phyloP scores from a whole-genome alignment of 2,329 filamentous ascomycete genomes.

The Neopestalotiopsis rosae region DNA sequence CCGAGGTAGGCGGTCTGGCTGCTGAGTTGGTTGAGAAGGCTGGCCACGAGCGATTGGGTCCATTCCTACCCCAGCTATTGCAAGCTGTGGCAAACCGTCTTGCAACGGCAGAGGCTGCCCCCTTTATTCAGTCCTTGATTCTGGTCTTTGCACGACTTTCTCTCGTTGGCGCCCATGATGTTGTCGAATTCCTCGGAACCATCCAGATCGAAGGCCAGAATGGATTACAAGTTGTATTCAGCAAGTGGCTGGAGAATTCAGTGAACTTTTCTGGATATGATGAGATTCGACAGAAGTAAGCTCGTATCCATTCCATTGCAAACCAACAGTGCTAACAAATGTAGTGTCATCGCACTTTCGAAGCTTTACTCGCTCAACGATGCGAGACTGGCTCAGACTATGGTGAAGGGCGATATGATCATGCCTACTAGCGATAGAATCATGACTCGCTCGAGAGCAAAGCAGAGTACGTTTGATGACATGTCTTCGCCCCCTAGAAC shows the following conservation, averaged over 20 bases:
- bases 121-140: slow-evolving; percentile 94
- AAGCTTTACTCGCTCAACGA: slow-evolving; percentile 91
- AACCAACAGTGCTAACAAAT: slow-evolving; percentile 34
- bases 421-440: slow-evolving; percentile 81
- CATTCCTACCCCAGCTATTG: slow-evolving; percentile 86
- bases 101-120: slow-evolving; percentile 79
- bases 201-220: slow-evolving; percentile 80
- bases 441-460: slow-evolving; percentile 91
- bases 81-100: slow-evolving; percentile 87
- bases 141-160: slow-evolving; percentile 93
- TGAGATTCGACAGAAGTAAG: slow-evolving; percentile 93
- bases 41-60: slow-evolving; percentile 86
- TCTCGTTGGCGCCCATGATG: slow-evolving; percentile 82
- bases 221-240: slow-evolving; percentile 86
- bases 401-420: slow-evolving; percentile 91
- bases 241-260: slow-evolving; percentile 97
- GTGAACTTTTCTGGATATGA: slow-evolving; percentile 98
- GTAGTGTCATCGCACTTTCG: slow-evolving; percentile 86
- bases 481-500: slow-evolving; percentile 21
- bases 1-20: slow-evolving; percentile 94
- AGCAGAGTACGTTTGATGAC: slow-evolving; percentile 65
- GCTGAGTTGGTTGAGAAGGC: slow-evolving; percentile 96
- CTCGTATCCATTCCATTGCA: slow-evolving; percentile 24
- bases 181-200: slow-evolving; percentile 88
- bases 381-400: slow-evolving; percentile 75